Evolutionary conservation across 805 yeast genomes (phyloP), one percentile per base, ranked within the genome.

Genomic region (Metschnikowia matae): DNA sequence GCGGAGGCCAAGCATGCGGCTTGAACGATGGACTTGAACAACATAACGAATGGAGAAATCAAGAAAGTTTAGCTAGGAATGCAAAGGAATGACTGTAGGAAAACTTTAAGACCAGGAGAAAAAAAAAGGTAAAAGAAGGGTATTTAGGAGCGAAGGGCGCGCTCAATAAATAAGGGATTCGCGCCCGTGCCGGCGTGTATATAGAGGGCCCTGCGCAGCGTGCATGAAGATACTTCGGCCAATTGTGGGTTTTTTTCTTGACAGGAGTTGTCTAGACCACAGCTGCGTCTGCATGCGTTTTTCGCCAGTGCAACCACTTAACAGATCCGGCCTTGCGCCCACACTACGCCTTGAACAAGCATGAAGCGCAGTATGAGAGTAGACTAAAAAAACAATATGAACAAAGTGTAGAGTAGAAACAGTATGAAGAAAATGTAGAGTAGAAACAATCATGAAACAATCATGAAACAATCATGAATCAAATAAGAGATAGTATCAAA

Each of bases 1-100:
- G 78, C 75, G 47, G 79, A 65, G 59, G 79, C 78, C 52, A 77
- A 67, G 48, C 82, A 62, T 48, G 81, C 62, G 48, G 84, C 80
- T 48, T 78, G 67, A 58, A 72, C 74, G 61, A 80, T 62, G 38
- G 73, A 59, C 44, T 67, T 67, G 63, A 82, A 77, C 67, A 78
- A 76, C 83, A 79, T 80, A 56, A 51, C 42, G 55, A 54, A 44
- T 42, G 59, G 33, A 52, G 34, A 36, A 40, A 26, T 50, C 52
- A 45, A 51, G 54, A 67, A 62, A 56, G 61, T 49, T 51, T 26
- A 23, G 53, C 66, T 63, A 61, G 61, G 64, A 65, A 59, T 49
- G 38, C 39, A 40, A 49, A 50, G 46, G 53, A 49, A 45, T 48
- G 74, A 70, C 72, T 67, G 66, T 65, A 66, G 70, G 61, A 57